These are phyloP conservation scores for Penicillium verhagenii DNA, from an alignment of 495 filamentous ascomycete species.

Conservation along the genomic window DNA sequence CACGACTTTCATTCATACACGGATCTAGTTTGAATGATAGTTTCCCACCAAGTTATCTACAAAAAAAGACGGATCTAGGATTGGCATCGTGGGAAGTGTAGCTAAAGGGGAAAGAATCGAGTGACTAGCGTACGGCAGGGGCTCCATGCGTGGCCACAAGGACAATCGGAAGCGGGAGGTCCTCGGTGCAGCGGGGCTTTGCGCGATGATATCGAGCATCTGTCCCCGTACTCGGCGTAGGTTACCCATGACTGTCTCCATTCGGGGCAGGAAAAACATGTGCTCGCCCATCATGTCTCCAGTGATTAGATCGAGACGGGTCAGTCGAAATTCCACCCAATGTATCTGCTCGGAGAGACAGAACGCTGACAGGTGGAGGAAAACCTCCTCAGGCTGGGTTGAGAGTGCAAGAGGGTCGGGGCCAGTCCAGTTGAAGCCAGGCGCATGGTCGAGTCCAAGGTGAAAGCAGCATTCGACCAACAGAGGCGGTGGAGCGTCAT, in stretches of 20 bases:
- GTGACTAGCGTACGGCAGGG: neutral
- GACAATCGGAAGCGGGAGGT: neutral
- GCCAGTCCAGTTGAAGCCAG: conserved; percentile 6
- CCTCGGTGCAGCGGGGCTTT: neutral
- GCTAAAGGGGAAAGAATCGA: neutral
- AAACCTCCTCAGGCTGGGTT: conserved; percentile 5
- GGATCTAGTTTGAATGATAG: neutral
- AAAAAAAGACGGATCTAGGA: neutral
- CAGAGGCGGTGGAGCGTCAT: neutral
- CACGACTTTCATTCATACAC: neutral
- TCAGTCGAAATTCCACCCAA: conserved; percentile 11
- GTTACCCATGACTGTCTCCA: conserved; percentile 6
- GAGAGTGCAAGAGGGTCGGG: conserved; percentile 2
- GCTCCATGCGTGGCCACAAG: conserved; percentile 5
- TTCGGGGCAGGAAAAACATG: conserved; percentile 9
- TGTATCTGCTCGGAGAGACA: neutral
- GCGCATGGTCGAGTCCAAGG: neutral
- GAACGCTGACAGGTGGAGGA: conserved; percentile 7
- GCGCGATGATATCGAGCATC: conserved; percentile 5
- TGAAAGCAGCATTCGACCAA: conserved; percentile 7
- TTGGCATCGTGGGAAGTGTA: neutral
- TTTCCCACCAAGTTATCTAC: neutral
- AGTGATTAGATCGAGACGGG: neutral
- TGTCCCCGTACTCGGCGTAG: conserved; percentile 3
- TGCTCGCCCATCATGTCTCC: conserved; percentile 5